phyloP scores from a whole-genome alignment of 1,284 basidiomycete species.

The Singerocomus rubriflavus region DNA sequence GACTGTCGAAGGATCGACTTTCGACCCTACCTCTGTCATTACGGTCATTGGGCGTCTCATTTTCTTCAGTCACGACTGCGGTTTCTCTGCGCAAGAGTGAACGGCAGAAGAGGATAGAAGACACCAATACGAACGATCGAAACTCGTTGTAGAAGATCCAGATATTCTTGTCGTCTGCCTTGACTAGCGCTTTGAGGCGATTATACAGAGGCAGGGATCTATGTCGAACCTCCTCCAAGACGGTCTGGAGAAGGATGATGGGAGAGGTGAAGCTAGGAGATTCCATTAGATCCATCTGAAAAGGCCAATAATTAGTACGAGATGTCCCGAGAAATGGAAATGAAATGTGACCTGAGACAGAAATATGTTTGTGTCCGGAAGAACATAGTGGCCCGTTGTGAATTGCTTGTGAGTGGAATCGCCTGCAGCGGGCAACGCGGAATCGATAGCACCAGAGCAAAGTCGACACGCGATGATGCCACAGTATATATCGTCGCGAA shows the following conservation, averaged over 20 bases:
- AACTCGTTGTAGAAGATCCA: slow-evolving; percentile 96
- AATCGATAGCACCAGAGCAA: slow-evolving; percentile 44
- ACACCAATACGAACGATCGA: slow-evolving; percentile 52
- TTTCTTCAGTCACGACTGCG: slow-evolving; percentile 67
- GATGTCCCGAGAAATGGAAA: not conserved
- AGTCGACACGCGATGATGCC: slow-evolving; percentile 72
- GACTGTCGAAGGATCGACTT: too few species aligned
- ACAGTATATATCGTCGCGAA: slow-evolving; percentile 92
- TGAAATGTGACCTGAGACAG: slow-evolving; percentile 62
- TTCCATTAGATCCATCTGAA: slow-evolving; percentile 89
- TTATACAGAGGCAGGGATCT: slow-evolving; percentile 93
- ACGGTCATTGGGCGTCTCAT: slow-evolving; percentile 85
- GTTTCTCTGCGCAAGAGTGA: slow-evolving; percentile 57
- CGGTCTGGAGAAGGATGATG: slow-evolving; percentile 91
- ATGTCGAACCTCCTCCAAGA: slow-evolving; percentile 94
- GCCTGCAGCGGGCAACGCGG: slow-evolving; percentile 50
- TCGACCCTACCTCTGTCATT: slow-evolving; percentile 78
- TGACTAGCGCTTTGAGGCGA: slow-evolving; percentile 78
- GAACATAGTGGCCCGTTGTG: slow-evolving; percentile 73
- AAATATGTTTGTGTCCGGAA: slow-evolving; percentile 97
- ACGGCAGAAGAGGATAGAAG: not conserved
- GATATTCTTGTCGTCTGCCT: slow-evolving; percentile 75
- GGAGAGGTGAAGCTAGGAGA: slow-evolving; percentile 72
- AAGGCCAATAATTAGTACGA: not conserved
- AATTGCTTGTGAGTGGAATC: slow-evolving; percentile 52